phyloP scores from a whole-genome alignment of 208 protist species.

The Acanthamoeba healyi region DNA sequence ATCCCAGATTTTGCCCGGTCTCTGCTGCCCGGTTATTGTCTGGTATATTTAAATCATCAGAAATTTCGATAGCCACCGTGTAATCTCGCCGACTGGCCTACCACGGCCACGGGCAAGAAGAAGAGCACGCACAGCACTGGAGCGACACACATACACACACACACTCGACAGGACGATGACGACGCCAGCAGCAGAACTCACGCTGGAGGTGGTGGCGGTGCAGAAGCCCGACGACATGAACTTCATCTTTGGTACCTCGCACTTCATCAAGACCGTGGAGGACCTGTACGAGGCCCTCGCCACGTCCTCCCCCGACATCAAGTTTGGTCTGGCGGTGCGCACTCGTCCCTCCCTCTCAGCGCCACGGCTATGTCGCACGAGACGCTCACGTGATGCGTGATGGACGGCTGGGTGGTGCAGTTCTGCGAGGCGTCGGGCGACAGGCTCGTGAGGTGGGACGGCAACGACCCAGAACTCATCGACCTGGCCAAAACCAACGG shows the following conservation, averaged over 20 bases:
- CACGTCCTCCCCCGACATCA: conserved; percentile 9
- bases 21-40: too few relatives aligned
- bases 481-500: conserved; percentile 64
- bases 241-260: conserved; percentile 71
- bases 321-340: conserved; percentile 71
- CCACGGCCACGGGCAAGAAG: too few relatives aligned
- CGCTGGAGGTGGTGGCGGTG: background rate
- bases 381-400: background rate
- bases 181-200: too few relatives aligned
- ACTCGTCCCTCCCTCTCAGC: background rate
- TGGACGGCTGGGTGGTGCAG: background rate
- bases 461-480: conserved; percentile 55
- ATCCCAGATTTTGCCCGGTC: too few relatives aligned
- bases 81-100: too few relatives aligned
- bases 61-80: too few relatives aligned
- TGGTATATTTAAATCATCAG: too few relatives aligned
- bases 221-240: conserved; percentile 63
- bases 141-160: too few relatives aligned
- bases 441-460: conserved; percentile 39
- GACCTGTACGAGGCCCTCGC: conserved; percentile 66
- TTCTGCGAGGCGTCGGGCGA: conserved; percentile 75
- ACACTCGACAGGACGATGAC: too few relatives aligned
- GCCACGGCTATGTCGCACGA: background rate
- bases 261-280: conserved; percentile 79
- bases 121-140: too few relatives aligned